phyloP scores from a whole-genome alignment of 129 eudicot genomes.

The Gnaphalium uliginosum region DNA sequence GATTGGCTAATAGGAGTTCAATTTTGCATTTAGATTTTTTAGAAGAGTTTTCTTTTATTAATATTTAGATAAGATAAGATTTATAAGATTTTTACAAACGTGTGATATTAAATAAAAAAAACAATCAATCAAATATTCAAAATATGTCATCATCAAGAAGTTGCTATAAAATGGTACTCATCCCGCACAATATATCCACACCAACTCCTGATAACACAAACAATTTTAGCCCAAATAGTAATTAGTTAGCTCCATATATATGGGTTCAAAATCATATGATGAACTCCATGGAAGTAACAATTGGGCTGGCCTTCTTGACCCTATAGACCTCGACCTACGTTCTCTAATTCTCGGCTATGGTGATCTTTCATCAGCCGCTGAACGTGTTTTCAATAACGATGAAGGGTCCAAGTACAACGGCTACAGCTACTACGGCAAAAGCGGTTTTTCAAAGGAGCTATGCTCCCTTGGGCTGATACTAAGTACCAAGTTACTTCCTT shows the following conservation, averaged over 20 bases:
- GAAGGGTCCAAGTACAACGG: slow-evolving; percentile 52
- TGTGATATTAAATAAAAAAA: too few species aligned
- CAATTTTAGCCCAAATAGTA: not conserved
- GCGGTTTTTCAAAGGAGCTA: slow-evolving; percentile 29
- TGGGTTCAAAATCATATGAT: slow-evolving; percentile 29
- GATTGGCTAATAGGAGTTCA: too few species aligned
- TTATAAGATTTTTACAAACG: too few species aligned
- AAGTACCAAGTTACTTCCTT: slow-evolving; percentile 38
- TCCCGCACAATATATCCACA: not conserved
- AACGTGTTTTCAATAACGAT: slow-evolving; percentile 55
- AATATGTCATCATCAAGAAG: not conserved
- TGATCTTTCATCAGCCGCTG: slow-evolving; percentile 63
- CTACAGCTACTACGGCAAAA: slow-evolving; percentile 26
- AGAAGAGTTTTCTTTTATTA: too few species aligned
- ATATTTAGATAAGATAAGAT: too few species aligned
- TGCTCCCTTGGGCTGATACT: slow-evolving; percentile 38
- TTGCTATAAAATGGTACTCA: not conserved
- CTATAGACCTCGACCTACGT: slow-evolving; percentile 48
- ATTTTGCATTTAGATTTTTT: too few species aligned
- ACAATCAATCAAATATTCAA: not conserved
- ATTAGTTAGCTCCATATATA: not conserved
- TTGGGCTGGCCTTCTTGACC: slow-evolving; percentile 69
- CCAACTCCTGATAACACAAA: not conserved
- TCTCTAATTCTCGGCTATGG: slow-evolving; percentile 59
- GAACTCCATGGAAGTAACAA: slow-evolving; percentile 42